Evolutionary conservation across 371 early-diverging fungal genomes (phyloP).

Genomic region (Gilbertella persicaria): DNA sequence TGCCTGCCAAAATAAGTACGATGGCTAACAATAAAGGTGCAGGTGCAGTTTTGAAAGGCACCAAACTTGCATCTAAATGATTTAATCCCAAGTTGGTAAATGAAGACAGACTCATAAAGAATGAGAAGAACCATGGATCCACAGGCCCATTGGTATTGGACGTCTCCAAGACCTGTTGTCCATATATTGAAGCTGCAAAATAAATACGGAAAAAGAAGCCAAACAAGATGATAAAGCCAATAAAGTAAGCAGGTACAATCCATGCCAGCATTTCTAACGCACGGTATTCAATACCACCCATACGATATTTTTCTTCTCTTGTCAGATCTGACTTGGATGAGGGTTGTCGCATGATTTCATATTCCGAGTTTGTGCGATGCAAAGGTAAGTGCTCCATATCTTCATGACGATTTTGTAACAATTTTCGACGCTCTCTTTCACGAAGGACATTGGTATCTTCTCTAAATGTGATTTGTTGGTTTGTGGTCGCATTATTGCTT

Average conservation of each 20-base stretch:
- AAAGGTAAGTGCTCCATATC: conserved; percentile 6
- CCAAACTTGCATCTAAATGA: conserved; percentile 43
- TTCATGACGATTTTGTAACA: conserved; percentile 10
- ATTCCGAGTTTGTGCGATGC: conserved; percentile 22
- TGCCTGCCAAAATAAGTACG: conserved; percentile 42
- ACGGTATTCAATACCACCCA: conserved; percentile 46
- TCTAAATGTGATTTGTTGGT: conserved; percentile 30
- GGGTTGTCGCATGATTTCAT: conserved; percentile 27
- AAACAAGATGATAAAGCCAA: conserved; percentile 26
- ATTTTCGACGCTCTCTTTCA: conserved; percentile 23
- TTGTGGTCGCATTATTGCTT: conserved; percentile 1
- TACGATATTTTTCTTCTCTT: conserved; percentile 31
- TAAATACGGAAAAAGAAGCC: conserved; percentile 40
- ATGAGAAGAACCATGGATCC: conserved; percentile 47
- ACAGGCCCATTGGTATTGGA: conserved; percentile 38
- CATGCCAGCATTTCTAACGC: conserved; percentile 35
- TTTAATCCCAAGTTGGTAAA: conserved; percentile 47
- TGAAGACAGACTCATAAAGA: conserved; percentile 39
- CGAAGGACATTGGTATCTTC: conserved; percentile 27
- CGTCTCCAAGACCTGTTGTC: conserved; percentile 27
- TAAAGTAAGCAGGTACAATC: conserved; percentile 34
- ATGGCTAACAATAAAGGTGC: conserved; percentile 36
- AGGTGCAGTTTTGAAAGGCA: conserved; percentile 45
- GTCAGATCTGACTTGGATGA: conserved; percentile 30
- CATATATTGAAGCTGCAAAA: conserved; percentile 31